Conservation (phyloP, 1,139 yeast genomes). For the Williopsis jadinii region DNA sequence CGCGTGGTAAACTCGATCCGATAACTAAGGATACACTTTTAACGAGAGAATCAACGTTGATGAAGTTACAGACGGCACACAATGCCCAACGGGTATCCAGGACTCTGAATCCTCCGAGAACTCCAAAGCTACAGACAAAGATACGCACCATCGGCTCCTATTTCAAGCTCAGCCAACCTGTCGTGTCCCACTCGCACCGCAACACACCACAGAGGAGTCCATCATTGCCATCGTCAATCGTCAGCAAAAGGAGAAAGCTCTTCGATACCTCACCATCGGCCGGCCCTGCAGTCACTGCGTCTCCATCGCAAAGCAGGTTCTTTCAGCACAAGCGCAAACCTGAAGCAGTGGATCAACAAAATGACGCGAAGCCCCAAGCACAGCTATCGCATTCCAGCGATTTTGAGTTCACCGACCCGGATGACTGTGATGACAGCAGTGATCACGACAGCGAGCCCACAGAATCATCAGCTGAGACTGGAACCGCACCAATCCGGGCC, state of each 20-base stretch:
- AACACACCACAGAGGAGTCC: no score
- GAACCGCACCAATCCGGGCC: no score
- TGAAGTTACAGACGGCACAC: not conserved
- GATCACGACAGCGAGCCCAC: no score
- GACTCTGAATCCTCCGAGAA: not conserved
- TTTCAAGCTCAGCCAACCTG: constrained; percentile 6
- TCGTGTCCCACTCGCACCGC: not conserved
- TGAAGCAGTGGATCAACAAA: no score
- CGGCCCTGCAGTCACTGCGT: no score
- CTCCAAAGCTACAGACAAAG: not conserved
- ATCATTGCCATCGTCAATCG: no score
- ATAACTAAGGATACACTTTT: constrained; percentile 41
- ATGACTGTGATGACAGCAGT: constrained; percentile 19
- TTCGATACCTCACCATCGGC: no score
- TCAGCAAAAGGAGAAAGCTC: not conserved
- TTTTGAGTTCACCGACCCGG: constrained; percentile 24
- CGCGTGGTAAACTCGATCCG: constrained; percentile 66
- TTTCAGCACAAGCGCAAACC: no score
- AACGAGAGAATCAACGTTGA: constrained; percentile 25
- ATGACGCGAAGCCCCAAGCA: not conserved
- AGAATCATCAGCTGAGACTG: no score
- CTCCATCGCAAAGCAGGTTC: no score
- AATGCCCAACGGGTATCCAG: not conserved
- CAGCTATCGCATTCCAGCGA: constrained; percentile 17
- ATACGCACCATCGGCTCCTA: constrained; percentile 9